These are phyloP conservation scores for Aspergillus versicolor DNA, from an alignment of 2,329 filamentous ascomycete species.

Conservation along the genomic window DNA sequence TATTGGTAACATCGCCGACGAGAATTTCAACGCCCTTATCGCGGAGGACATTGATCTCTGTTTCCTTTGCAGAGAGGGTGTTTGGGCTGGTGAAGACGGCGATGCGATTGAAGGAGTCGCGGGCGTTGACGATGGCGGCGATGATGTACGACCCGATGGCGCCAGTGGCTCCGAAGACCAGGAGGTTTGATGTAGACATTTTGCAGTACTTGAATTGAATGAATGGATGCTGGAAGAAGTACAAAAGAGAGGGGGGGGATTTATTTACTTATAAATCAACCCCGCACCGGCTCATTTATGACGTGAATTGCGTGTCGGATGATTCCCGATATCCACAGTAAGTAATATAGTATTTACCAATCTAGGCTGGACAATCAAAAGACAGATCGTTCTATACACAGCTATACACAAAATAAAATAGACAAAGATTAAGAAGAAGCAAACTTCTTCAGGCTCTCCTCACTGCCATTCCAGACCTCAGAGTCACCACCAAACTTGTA, in stretches of 20 bases:
- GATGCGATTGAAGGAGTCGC: conserved; percentile 53
- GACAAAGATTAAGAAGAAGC: background rate
- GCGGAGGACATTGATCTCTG: conserved; percentile 49
- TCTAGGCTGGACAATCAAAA: background rate
- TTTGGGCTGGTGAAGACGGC: conserved; percentile 58
- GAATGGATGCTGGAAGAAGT: background rate
- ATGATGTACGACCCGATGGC: conserved; percentile 45
- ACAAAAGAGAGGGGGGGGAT: background rate
- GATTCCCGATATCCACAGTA: background rate
- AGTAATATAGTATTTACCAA: no score
- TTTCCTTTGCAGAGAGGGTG: conserved; percentile 52
- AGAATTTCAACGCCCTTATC: conserved; percentile 53
- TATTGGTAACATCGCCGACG: conserved; percentile 55
- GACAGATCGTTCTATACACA: no score
- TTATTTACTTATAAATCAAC: background rate
- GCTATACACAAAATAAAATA: no score
- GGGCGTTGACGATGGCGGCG: conserved; percentile 48
- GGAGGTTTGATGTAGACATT: conserved; percentile 18
- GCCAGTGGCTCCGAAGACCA: conserved; percentile 26
- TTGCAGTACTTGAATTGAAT: background rate
- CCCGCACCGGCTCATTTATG: background rate
- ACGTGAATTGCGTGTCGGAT: background rate
- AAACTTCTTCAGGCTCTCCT: conserved; percentile 16
- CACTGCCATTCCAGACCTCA: conserved; percentile 19
- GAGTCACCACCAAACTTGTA: conserved; percentile 21